These are phyloP conservation scores for Phytophthora pseudosyringae DNA, from an alignment of 352 stramenopile species.

Conservation along the genomic window DNA sequence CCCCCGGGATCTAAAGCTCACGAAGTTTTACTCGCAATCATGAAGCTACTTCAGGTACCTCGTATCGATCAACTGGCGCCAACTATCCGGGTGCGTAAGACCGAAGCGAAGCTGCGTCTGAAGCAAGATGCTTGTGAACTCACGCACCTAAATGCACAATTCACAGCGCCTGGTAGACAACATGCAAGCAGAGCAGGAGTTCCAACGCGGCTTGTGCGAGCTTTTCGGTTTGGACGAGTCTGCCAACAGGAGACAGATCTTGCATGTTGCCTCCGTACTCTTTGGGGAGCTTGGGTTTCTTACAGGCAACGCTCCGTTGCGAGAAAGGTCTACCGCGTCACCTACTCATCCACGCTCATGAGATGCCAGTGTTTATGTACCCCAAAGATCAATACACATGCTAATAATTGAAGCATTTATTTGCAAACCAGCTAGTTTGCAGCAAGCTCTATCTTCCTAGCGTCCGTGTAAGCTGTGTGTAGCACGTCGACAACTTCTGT, in stretches of 20 bases:
- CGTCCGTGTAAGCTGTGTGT: slow-evolving; percentile 44
- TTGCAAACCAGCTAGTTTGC: neutral
- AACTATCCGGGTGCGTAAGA: slow-evolving; percentile 37
- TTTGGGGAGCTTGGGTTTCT: slow-evolving; percentile 38
- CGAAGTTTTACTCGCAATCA: slow-evolving; percentile 42
- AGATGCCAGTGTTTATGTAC: neutral
- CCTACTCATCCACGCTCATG: neutral
- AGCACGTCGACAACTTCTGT: slow-evolving; percentile 56
- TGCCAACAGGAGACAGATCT: slow-evolving; percentile 37
- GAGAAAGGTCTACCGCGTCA: neutral
- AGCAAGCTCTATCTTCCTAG: slow-evolving; percentile 33
- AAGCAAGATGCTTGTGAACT: neutral
- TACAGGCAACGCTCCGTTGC: slow-evolving; percentile 3
- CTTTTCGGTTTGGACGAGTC: slow-evolving; percentile 47
- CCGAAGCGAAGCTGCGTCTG: neutral
- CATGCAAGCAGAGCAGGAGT: slow-evolving; percentile 41
- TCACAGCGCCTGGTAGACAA: slow-evolving; percentile 46
- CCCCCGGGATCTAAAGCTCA: slow-evolving; percentile 51
- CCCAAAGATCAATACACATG: neutral
- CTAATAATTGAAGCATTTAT: neutral
- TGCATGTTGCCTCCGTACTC: slow-evolving; percentile 34
- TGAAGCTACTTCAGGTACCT: slow-evolving; percentile 47
- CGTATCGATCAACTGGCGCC: slow-evolving; percentile 44
- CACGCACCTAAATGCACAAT: neutral
- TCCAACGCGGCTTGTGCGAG: slow-evolving; percentile 35